phyloP scores from a whole-genome alignment of 2,329 filamentous ascomycete species.

The Paraconiothyrium brasiliense region DNA sequence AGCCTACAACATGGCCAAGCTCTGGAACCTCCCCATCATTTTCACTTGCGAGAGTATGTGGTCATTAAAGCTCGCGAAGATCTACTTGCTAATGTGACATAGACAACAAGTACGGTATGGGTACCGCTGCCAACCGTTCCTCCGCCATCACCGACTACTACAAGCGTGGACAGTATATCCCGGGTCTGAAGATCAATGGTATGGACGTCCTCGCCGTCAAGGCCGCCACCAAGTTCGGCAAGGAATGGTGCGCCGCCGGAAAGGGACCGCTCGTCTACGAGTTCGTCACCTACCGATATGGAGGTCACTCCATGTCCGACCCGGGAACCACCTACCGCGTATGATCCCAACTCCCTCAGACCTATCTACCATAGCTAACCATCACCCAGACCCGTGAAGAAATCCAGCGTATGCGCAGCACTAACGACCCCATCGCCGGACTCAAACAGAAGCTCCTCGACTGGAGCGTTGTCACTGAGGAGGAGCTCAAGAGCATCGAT shows the following conservation, averaged over 20 bases:
- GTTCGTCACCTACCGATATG: constrained; percentile 99
- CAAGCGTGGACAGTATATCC: constrained; percentile 99
- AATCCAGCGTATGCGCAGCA: constrained; percentile 99
- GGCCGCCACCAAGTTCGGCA: constrained; percentile 93
- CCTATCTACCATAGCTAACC: constrained; percentile 26
- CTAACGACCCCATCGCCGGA: constrained; percentile 96
- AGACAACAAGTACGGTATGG: constrained; percentile 99
- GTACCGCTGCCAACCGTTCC: constrained; percentile 91
- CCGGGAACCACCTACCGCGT: constrained; percentile 96
- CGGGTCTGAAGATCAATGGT: constrained; percentile 98
- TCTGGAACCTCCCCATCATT: constrained; percentile 94
- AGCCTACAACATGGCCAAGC: constrained; percentile 99
- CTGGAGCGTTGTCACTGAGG: constrained; percentile 90
- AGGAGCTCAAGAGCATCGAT: constrained; percentile 95
- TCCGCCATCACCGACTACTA: constrained; percentile 99
- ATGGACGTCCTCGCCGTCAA: constrained; percentile 99
- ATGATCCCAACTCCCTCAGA: constrained; percentile 22
- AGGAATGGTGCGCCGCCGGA: constrained; percentile 82
- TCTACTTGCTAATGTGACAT: constrained; percentile 28
- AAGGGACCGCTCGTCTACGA: constrained; percentile 96
- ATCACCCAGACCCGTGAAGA: constrained; percentile 83
- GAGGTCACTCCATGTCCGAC: constrained; percentile 99
- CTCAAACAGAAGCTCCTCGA: constrained; percentile 98
- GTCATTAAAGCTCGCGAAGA: neutral
- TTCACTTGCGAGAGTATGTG: constrained; percentile 97